Base-by-base conservation (phyloP, 768 basidiomycete genomes). In the Tulasnella sp. region DNA sequence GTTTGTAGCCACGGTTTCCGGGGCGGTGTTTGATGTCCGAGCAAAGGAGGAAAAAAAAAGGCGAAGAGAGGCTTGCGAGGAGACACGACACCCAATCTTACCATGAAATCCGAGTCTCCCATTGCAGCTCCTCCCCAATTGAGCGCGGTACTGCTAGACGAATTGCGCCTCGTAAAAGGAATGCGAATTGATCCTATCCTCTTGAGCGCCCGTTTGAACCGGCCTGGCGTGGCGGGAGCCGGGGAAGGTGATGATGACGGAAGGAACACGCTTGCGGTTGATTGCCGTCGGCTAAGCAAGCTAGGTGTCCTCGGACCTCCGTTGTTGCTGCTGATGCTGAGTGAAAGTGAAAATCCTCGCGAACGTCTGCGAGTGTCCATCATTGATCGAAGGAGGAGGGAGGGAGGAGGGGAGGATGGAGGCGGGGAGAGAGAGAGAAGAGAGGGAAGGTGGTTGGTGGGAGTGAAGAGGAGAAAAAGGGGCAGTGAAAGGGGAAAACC, bases 41-140 rank as follows among this genome's bases (percentile, higher is more conserved):
- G 40, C 15, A 14, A 9, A 22, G 64, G 2, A 14, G 29, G 6
- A 67, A 67, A 31, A 19, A 67, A 67, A 67, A 37, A 17, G n/a
- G n/a, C n/a, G n/a, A n/a, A 34, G 6, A 37, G 22, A 25, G 68
- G 34, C 25, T 42, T 31, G 40, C 31, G 9, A 31, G 29, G 14
- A 67, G 54, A 54, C 31, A 22, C 34, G n/a, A 36, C 58, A 74
- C 36, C 11, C 22, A 12, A 58, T 9, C 45, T 36, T 37, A 69
- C 74, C 74, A 76, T 76, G 52, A 71, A 69, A 45, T 76, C 74
- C 38, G 74, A 37, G 58, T 75, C 74, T 4, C 22, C 38, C 37
- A 76, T 67, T n/a, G n/a, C n/a, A n/a, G n/a, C n/a, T 17, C 58
- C 54, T 58, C 54, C 58, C 74, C 67, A 76, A 17, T 69, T 6